phyloP scores from a whole-genome alignment of 768 basidiomycete genomes.

The Termitomyces sp. region DNA sequence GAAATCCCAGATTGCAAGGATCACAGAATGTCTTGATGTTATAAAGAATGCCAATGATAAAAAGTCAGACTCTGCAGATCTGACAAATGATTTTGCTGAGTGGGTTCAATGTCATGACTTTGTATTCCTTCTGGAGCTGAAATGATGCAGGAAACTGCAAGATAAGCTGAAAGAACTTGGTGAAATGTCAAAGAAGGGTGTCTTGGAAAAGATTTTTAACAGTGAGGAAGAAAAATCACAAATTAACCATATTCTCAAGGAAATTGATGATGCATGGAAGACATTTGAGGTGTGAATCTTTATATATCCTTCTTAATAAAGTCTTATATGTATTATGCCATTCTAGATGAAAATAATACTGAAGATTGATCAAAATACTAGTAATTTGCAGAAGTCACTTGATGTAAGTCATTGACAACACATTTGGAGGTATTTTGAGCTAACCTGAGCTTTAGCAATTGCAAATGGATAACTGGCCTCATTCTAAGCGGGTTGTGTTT shows the following conservation, averaged over 20 bases:
- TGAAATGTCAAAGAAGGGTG: not conserved
- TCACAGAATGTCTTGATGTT: not conserved
- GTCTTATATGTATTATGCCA: not conserved
- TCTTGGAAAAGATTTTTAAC: constrained; percentile 2
- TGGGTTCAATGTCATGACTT: not conserved
- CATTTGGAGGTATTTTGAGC: constrained; percentile 12
- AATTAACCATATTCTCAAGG: not conserved
- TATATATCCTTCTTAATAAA: accelerated
- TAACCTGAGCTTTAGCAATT: constrained; percentile 1
- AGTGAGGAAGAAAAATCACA: constrained; percentile 3
- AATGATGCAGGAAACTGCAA: not conserved
- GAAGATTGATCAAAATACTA: not conserved
- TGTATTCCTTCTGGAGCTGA: not conserved
- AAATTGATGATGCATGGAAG: constrained; percentile 6
- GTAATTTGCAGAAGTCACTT: constrained; percentile 7
- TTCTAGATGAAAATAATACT: not conserved
- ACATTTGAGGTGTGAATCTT: constrained; percentile 8
- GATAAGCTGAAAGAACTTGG: too few species aligned
- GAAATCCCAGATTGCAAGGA: not conserved
- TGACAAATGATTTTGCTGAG: not conserved
- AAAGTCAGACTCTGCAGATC: not conserved
- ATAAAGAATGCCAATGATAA: too few species aligned
- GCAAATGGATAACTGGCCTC: not conserved
- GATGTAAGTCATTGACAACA: constrained; percentile 11
- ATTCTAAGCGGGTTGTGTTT: not conserved